A percentile compares a stretch with the other conserved stretches of the same genome.
phyloP scores from a whole-genome alignment of 2,329 filamentous ascomycete species.

The Trichoderma koningiopsis region DNA sequence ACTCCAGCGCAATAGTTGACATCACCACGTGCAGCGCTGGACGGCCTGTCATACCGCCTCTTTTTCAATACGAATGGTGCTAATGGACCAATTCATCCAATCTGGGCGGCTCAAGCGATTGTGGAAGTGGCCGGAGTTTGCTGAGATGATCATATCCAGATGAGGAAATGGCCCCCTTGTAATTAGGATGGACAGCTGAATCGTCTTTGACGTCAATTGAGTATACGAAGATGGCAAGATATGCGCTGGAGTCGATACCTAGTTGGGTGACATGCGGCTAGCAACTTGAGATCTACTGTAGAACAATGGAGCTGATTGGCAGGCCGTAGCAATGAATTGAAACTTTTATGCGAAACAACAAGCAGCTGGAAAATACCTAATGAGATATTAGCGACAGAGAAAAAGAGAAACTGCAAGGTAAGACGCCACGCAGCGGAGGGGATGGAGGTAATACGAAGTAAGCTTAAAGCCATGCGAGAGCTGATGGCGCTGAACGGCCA shows the following conservation, averaged over 20 bases:
- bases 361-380: not conserved
- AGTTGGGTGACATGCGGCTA: not conserved
- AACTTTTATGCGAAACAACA: not conserved
- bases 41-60: not conserved
- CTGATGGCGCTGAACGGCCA: not conserved
- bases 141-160: not conserved
- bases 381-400: not conserved
- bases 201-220: constrained; percentile 16
- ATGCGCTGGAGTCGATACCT: not conserved
- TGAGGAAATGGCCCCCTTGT: not conserved
- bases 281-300: not conserved
- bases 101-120: not conserved
- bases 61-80: not conserved
- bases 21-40: constrained; percentile 4
- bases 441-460: constrained; percentile 23
- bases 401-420: not conserved
- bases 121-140: not conserved
- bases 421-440: constrained; percentile 9
- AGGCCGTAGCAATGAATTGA: not conserved
- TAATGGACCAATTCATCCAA: not conserved
- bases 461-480: constrained; percentile 15
- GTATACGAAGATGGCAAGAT: not conserved
- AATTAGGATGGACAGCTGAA: not conserved
- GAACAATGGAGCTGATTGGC: not conserved
- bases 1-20: not conserved